These are phyloP conservation scores for Neoascochyta sp. DNA, from an alignment of 2,329 filamentous ascomycete species.

Conservation along the genomic window DNA sequence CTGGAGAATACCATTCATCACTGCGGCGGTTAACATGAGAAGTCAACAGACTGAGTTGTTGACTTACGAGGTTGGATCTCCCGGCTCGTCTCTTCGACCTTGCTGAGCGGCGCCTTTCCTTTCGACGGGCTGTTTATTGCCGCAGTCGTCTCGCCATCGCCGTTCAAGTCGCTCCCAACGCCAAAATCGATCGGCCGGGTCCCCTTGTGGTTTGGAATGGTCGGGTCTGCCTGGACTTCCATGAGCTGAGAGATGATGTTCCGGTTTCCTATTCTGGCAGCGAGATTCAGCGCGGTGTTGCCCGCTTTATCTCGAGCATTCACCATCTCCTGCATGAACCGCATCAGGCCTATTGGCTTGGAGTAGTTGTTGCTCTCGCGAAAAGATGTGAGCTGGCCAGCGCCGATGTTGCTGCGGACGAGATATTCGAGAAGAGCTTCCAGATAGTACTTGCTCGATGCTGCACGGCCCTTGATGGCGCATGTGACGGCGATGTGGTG, in stretches of 20 bases:
- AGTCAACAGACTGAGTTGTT: constrained; percentile 1
- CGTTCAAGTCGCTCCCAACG: constrained; percentile 66
- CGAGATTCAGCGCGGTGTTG: constrained; percentile 91
- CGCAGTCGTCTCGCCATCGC: constrained; percentile 26
- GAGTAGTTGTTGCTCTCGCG: constrained; percentile 53
- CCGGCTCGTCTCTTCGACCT: constrained; percentile 69
- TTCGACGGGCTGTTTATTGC: constrained; percentile 40
- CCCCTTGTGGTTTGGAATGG: constrained; percentile 84
- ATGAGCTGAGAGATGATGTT: constrained; percentile 96
- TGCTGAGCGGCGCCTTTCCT: constrained; percentile 38
- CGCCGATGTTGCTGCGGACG: constrained; percentile 63
- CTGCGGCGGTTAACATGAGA: constrained; percentile 31
- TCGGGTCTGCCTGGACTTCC: constrained; percentile 91
- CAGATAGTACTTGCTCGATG: constrained; percentile 91
- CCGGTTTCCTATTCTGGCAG: constrained; percentile 84
- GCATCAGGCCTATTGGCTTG: constrained; percentile 77
- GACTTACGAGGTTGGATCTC: constrained; percentile 75
- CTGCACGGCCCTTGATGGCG: constrained; percentile 86
- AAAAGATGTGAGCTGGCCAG: constrained; percentile 31
- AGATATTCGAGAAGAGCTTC: constrained; percentile 93
- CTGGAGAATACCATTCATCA: constrained; percentile 77
- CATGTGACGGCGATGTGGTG: constrained; percentile 97
- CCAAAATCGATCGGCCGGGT: constrained; percentile 91
- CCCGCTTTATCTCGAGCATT: constrained; percentile 92
- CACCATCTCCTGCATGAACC: constrained; percentile 96